Base-by-base conservation (phyloP, 1,284 basidiomycete genomes). In the Naganishia liquefaciens region DNA sequence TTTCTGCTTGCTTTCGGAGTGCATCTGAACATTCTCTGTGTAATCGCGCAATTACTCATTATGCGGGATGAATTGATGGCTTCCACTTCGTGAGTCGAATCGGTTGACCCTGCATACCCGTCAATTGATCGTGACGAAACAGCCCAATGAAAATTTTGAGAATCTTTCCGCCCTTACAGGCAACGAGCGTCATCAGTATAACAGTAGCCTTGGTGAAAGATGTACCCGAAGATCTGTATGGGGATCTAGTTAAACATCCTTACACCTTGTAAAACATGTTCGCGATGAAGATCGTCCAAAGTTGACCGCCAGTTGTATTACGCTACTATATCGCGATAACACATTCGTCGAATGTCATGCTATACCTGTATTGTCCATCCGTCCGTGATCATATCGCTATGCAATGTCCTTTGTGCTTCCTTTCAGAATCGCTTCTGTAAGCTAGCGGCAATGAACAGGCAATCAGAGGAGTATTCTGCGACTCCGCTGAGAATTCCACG, bases 1-100 rank as follows among this genome's bases (percentile, higher is more conserved):
- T 99, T 98, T 76, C 84, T 99, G 15, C 84, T 98, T 33, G 92
- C 94, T 1, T 98, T 94, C 73, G 95, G 95, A 15, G 90, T 94
- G 7, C 95, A 98, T 74, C 82, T 98, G 28, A 98, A 98, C 74
- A 88, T 99, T 11, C 83, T 98, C 17, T 97, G 93, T 75, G 92
- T 98, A 9, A 94, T 98, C 64, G 93, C 95, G 3, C 95, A 98
- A 74, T 81, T 98, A 1, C 80, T 93, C 3, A 84, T 96, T 25
- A 94, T 97, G 78, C 84, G 92, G 68, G 88, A 91, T 64, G 89
- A 93, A 55, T 85, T 99, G 37, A 90, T 98, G 86, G 82, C 81
- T 58, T 89, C 88, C 3, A 82, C 87, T 2, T 91, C 90, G 93
- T 93, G 65, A 68, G 84, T 77, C 10, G 33, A 37, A 37, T 7